Evolutionary conservation across 2,329 filamentous ascomycete genomes (phyloP).

Genomic region (Dactylellina cionopaga): DNA sequence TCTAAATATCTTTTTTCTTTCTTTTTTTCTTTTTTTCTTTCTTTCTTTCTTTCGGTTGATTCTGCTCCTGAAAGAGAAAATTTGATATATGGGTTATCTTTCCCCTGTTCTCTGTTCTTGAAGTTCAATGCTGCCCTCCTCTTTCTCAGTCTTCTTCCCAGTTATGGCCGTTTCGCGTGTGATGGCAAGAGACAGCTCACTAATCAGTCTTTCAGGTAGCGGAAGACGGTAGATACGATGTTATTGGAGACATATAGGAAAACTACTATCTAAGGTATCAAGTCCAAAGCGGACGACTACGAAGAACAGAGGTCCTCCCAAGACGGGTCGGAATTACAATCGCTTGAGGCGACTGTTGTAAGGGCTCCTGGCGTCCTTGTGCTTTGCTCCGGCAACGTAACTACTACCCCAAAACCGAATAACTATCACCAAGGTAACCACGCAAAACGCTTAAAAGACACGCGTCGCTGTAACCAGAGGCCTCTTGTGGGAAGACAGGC

Average conservation of each 20-base stretch:
- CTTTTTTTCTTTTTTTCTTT: background rate
- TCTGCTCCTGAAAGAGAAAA: background rate
- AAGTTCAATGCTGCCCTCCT: background rate
- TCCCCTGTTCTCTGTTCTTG: background rate
- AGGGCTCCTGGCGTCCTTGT: background rate
- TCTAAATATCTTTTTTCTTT: background rate
- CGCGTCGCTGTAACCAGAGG: background rate
- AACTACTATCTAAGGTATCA: slow-evolving; percentile 51
- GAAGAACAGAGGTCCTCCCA: slow-evolving; percentile 39
- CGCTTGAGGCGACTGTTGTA: background rate
- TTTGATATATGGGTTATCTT: background rate
- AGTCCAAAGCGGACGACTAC: slow-evolving; percentile 43
- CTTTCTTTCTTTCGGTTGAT: background rate
- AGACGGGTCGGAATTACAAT: slow-evolving; percentile 20
- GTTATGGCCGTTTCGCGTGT: slow-evolving; percentile 24
- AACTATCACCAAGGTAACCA: slow-evolving; percentile 25
- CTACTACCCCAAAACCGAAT: slow-evolving; percentile 10
- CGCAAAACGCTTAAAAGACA: slow-evolving; percentile 6
- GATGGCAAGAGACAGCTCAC: slow-evolving; percentile 47
- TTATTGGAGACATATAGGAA: slow-evolving; percentile 52
- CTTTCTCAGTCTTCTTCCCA: slow-evolving; percentile 25
- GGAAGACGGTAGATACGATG: slow-evolving; percentile 51
- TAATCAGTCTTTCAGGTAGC: slow-evolving; percentile 52
- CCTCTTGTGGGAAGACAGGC: background rate
- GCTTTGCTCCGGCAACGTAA: slow-evolving; percentile 16